These are phyloP conservation scores for Cordyceps pruinosa DNA, from an alignment of 2,329 filamentous ascomycete genomes.

Conservation along the genomic window DNA sequence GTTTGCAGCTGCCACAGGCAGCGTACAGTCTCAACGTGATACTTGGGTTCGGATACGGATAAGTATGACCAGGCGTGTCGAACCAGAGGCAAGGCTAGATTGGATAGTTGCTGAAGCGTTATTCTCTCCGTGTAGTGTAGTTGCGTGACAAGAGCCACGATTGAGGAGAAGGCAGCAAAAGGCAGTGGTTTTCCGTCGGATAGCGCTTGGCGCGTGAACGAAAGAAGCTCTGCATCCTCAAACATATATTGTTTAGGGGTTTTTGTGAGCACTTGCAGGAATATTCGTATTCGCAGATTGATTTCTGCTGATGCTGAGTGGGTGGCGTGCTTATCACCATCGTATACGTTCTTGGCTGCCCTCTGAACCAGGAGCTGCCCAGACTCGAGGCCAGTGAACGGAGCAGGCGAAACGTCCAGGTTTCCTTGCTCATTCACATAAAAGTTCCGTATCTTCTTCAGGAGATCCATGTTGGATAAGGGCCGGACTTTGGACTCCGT, in stretches of 20 bases:
- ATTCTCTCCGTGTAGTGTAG: constrained; percentile 50
- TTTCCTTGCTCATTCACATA: constrained; percentile 66
- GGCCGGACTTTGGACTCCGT: constrained; percentile 9
- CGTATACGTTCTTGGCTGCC: constrained; percentile 44
- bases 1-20: constrained; percentile 81
- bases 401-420: constrained; percentile 53
- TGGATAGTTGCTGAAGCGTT: constrained; percentile 44
- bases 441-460: constrained; percentile 57
- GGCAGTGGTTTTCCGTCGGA: constrained; percentile 30
- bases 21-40: constrained; percentile 86
- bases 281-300: constrained; percentile 50
- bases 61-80: constrained; percentile 72
- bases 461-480: constrained; percentile 39
- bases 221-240: constrained; percentile 41
- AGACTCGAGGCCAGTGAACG: constrained; percentile 48
- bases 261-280: constrained; percentile 53
- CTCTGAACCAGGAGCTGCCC: constrained; percentile 60
- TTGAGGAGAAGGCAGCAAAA: constrained; percentile 52
- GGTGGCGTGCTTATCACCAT: constrained; percentile 35
- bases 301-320: constrained; percentile 42
- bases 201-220: constrained; percentile 44
- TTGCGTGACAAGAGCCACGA: constrained; percentile 51
- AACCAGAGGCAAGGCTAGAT: constrained; percentile 62
- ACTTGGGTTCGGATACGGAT: constrained; percentile 77
- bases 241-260: constrained; percentile 35